Percentiles rank a stretch among this genome's conserved stretches.
Evolutionary conservation across 805 yeast genomes (phyloP).

Genomic region (Wickerhamiella azyma): DNA sequence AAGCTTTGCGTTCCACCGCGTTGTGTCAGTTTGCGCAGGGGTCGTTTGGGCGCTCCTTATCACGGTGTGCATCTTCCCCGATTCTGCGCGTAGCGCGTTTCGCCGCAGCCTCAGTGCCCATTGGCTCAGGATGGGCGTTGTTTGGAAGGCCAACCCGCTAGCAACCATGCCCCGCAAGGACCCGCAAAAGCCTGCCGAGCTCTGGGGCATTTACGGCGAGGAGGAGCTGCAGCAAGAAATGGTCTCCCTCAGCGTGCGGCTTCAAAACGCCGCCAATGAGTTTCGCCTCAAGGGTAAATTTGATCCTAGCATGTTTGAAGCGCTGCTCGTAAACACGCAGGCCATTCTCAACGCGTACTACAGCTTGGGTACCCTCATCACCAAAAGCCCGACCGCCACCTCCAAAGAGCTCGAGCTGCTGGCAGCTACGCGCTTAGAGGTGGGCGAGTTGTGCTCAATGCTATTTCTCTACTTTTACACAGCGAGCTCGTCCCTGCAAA

Average conservation of each 20-base stretch:
- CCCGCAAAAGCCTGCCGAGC: constrained; percentile 2
- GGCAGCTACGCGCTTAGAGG: constrained; percentile 34
- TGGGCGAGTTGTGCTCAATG: constrained; percentile 57
- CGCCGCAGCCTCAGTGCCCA: constrained; percentile 50
- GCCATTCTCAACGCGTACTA: constrained; percentile 61
- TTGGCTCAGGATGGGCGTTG: constrained; percentile 70
- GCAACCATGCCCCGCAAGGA: constrained; percentile 17
- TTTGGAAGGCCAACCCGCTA: constrained; percentile 68
- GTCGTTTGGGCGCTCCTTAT: constrained; percentile 63
- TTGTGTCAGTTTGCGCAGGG: constrained; percentile 58
- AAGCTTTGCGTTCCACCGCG: constrained; percentile 62
- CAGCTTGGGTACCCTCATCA: constrained; percentile 54
- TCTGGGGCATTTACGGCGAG: constrained; percentile 22
- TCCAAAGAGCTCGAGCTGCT: constrained; percentile 44
- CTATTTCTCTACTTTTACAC: constrained; percentile 60
- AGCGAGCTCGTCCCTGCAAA: constrained; percentile 49
- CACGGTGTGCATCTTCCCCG: constrained; percentile 54
- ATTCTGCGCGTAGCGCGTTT: constrained; percentile 58
- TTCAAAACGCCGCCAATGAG: constrained; percentile 65
- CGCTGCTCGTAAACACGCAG: constrained; percentile 42
- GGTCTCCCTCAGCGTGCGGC: constrained; percentile 43
- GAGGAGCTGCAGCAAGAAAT: constrained; percentile 40
- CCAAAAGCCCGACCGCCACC: constrained; percentile 42
- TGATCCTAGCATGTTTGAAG: constrained; percentile 39
- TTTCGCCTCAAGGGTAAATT: constrained; percentile 62